phyloP scores from a whole-genome alignment of 768 basidiomycete genomes.

The Hericium coralloides region DNA sequence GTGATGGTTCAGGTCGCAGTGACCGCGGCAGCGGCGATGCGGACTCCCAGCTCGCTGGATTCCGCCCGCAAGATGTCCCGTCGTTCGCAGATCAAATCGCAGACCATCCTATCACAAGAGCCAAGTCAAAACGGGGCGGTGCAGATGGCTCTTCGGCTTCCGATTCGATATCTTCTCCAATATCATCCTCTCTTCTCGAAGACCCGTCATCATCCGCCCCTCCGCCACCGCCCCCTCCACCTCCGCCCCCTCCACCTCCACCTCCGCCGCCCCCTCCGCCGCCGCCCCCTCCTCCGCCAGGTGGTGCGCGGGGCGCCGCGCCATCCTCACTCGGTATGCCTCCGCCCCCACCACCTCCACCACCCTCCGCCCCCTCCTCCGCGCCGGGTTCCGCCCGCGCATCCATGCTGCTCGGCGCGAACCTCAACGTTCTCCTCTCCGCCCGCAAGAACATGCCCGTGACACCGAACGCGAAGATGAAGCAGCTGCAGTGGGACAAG shows the following conservation, averaged over 20 bases:
- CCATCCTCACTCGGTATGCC: constrained; percentile 16
- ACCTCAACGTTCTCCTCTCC: constrained; percentile 45
- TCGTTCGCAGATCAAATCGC: constrained; percentile 29
- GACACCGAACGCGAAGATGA: constrained; percentile 87
- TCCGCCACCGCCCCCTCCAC: constrained; percentile 22
- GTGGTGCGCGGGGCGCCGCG: constrained; percentile 20
- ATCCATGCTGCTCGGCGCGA: constrained; percentile 51
- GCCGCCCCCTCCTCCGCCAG: constrained; percentile 29
- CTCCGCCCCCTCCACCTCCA: constrained; percentile 19
- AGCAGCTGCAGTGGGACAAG: constrained; percentile 98
- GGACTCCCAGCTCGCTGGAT: too few relatives aligned
- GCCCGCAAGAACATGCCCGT: constrained; percentile 80
- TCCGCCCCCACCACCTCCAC: constrained; percentile 31
- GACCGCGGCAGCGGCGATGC: too few relatives aligned
- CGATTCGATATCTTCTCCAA: constrained; percentile 38
- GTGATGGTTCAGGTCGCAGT: constrained; percentile 20
- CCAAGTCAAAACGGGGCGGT: constrained; percentile 38
- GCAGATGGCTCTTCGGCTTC: constrained; percentile 24
- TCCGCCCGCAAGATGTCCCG: constrained; percentile 13
- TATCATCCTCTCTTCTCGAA: constrained; percentile 32
- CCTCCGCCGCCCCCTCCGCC: constrained; percentile 28
- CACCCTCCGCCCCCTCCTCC: constrained; percentile 30
- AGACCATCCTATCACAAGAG: constrained; percentile 45
- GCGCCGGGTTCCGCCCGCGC: constrained; percentile 42
- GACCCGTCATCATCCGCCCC: constrained; percentile 23